Percentiles rank a stretch among this genome's conserved stretches.
Evolutionary conservation across 1,139 yeast genomes (phyloP).

Genomic region (Arxiozyma slooffiae): DNA sequence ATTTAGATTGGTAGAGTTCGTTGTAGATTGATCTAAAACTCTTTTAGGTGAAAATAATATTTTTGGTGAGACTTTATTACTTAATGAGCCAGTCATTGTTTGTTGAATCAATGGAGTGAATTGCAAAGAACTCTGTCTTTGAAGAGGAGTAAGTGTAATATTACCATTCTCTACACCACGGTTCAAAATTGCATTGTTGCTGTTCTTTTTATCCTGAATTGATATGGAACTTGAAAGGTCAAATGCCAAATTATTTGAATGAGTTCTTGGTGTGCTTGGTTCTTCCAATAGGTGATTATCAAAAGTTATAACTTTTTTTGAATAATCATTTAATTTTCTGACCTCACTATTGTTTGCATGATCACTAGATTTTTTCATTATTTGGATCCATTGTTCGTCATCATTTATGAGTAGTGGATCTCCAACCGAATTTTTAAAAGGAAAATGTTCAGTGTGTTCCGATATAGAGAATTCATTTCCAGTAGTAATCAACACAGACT

Average conservation of each 20-base stretch:
- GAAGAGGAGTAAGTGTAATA: neutral
- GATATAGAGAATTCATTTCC: constrained; percentile 3
- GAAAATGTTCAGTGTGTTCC: constrained; percentile 13
- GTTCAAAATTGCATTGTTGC: neutral
- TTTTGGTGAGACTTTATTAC: constrained; percentile 12
- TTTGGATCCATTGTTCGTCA: constrained; percentile 13
- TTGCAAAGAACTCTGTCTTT: constrained; percentile 8
- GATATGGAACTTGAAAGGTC: neutral
- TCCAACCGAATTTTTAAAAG: constrained; percentile 24
- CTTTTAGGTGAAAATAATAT: constrained; percentile 7
- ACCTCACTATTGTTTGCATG: neutral
- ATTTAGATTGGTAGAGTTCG: neutral
- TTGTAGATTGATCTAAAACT: neutral
- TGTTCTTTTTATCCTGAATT: neutral
- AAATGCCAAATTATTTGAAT: neutral
- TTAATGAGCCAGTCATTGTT: constrained; percentile 26
- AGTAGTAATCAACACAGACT: constrained; percentile 2
- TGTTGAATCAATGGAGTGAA: constrained; percentile 26
- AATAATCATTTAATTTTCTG: neutral
- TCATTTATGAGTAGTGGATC: constrained; percentile 27
- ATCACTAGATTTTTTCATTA: constrained; percentile 4
- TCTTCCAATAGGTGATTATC: neutral
- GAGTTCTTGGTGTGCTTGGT: neutral
- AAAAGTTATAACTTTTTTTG: neutral
- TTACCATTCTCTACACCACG: neutral